Conservation (phyloP, 768 basidiomycete genomes). For the Chalciporus chontae region DNA sequence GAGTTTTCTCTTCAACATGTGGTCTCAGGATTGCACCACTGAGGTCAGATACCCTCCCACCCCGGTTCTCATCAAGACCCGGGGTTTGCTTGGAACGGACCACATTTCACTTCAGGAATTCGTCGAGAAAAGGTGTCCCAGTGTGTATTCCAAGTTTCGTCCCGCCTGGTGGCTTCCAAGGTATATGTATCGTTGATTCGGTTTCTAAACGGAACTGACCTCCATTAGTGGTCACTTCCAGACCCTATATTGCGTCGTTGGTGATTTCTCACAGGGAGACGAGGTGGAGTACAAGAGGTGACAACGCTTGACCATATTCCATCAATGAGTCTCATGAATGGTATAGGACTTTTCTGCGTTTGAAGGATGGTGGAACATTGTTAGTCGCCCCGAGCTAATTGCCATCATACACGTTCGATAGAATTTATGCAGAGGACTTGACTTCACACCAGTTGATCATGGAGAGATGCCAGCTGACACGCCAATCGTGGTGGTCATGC, state of each 20-base stretch:
- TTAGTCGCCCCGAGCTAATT: conserved; percentile 15
- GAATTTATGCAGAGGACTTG: conserved; percentile 26
- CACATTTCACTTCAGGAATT: conserved; percentile 26
- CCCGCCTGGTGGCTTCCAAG: conserved; percentile 35
- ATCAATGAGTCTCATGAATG: conserved; percentile 5
- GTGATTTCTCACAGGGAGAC: conserved; percentile 31
- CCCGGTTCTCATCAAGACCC: conserved; percentile 20
- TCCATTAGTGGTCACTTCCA: conserved; percentile 30
- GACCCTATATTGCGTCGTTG: conserved; percentile 30
- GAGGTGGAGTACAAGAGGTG: conserved; percentile 31
- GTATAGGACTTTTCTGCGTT: conserved; percentile 25
- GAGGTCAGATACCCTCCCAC: conserved; percentile 20
- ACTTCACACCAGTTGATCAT: conserved; percentile 30
- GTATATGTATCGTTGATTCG: conserved; percentile 7
- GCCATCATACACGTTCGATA: neutral
- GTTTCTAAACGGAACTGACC: conserved; percentile 13
- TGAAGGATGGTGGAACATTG: conserved; percentile 33
- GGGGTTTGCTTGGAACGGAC: conserved; percentile 5
- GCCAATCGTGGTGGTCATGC: conserved; percentile 32
- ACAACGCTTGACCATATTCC: neutral
- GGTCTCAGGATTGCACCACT: conserved; percentile 10
- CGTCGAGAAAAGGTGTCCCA: conserved; percentile 31
- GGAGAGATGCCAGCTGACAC: conserved; percentile 20
- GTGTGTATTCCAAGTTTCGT: conserved; percentile 24
- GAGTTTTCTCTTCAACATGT: conserved; percentile 17